Evolutionary conservation across 2,329 filamentous ascomycete species (phyloP), one percentile per base, ranked within the genome.

Genomic region (Colletotrichum sp.): DNA sequence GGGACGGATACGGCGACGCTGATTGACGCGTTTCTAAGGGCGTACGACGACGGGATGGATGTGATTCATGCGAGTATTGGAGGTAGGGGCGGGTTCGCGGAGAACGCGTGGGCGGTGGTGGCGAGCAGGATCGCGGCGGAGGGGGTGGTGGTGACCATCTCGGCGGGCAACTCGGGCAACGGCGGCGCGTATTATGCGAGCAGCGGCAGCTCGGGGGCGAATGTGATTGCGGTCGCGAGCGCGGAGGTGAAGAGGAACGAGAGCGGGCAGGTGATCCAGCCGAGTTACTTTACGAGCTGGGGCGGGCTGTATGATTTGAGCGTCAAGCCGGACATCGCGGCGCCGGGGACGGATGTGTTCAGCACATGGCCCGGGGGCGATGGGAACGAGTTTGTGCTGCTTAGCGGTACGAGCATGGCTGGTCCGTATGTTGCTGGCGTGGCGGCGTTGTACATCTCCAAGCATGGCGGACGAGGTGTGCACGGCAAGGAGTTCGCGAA

Each of bases 391-490:
- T 82, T 82, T 62, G 83, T 83, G 12, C 81, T 89, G 9, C 80
- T 87, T 30, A 86, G 83, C 65, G 88, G 88, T 36, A 89, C 88
- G 2, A 88, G 86, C 3, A 89, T 89, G 88, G 86, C 87, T 8
- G 84, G 84, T 39, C 87, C 87, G 4, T 87, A 87, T 70, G 81
- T 88, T 15, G 87, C 87, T 18, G 87, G 86, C 27, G 81, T 85
- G 39, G 83, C 84, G 9, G 84, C 84, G 32, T 78, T 86, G 30
- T 85, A 83, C 64, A 80, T 85, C 66, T 79, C 81, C 10, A 77
- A 79, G 28, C 75, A 81, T 62, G 84, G 84, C 15, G 83, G 84
- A 8, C 80, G 82, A n/a, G 69, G 68, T 3, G 73, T 78, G 2
- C 80, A 85, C 32, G 83, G 83, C 7, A 79, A 79, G 52, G 80